A percentile compares a stretch with the other conserved stretches of the same genome.
Evolutionary conservation across 2,329 filamentous ascomycete genomes (phyloP).

Genomic region (Triangularia verruculosa): DNA sequence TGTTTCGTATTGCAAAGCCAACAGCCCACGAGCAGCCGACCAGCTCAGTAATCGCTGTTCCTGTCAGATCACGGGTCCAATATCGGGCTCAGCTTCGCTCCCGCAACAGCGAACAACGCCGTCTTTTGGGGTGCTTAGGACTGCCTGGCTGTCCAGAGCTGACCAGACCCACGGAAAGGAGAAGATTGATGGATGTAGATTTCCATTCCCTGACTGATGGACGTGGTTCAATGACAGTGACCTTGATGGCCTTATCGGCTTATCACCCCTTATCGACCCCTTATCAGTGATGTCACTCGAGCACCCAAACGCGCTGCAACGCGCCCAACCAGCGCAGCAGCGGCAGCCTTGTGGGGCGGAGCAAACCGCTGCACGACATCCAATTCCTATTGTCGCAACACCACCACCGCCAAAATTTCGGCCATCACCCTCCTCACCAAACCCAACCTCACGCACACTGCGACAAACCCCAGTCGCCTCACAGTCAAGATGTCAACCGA

Average conservation of each 20-base stretch:
- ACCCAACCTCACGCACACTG: background rate
- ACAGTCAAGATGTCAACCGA: conserved; percentile 54
- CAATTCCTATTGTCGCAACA: background rate
- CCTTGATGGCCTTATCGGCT: conserved; percentile 2
- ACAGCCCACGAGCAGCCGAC: background rate
- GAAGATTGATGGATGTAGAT: background rate
- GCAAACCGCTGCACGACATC: background rate
- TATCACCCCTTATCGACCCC: background rate
- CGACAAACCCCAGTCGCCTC: background rate
- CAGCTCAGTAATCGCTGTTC: background rate
- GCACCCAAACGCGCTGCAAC: background rate
- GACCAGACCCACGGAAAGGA: background rate
- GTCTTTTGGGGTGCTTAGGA: background rate
- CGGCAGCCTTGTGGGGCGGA: background rate
- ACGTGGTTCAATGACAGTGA: background rate
- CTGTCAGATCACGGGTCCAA: background rate
- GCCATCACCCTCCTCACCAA: conserved; percentile 6
- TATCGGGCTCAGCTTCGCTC: background rate
- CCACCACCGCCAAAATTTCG: conserved; percentile 10
- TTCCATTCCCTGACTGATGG: background rate
- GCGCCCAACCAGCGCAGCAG: background rate
- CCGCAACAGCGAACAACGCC: background rate
- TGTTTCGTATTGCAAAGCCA: background rate
- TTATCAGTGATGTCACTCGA: conserved; percentile 10
- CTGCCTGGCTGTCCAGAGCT: background rate